Base-by-base conservation (phyloP, 352 stramenopile genomes). In the Phytophthora chlamydospora region DNA sequence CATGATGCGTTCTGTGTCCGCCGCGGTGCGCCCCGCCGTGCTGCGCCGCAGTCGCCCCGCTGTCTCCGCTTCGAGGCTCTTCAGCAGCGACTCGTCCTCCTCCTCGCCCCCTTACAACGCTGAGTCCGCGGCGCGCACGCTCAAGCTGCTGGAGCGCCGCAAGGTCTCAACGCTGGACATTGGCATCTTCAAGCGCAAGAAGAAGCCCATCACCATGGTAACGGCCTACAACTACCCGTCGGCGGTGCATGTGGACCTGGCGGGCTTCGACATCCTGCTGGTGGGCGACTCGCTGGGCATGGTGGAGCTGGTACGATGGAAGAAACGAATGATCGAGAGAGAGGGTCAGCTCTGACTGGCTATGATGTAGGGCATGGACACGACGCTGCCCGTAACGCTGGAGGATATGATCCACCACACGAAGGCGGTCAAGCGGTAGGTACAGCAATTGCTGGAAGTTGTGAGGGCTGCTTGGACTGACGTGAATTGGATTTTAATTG, bases 401-500 rank as follows among this genome's bases (percentile, higher is more conserved):
- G 97, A 99, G 42, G 90, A 99, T 57, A 99, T 99, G 81, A 95
- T 99, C 41, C 90, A 99, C 74, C 97, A 99, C 80, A 99, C 96
- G 52, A 77, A 93, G 64, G 93, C 96, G 5, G 97, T 99, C 16
- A 95, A 96, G 62, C 82, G 96, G 74, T 95, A 57, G n/a, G 76
- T 72, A 3, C 2, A 29, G 11, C 29, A 33, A 19, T 41, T 29
- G 7, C 6, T 42, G 14, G 11, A 6, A 43, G 13, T 19, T 17
- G 14, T 44, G 29, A 39, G 13, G 13, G 27, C 19, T 2, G 19
- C 14, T 49, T 13, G 40, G 13, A 9, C 12, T 44, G 51, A 35
- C 34, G 11, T 34, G 12, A 63, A n/a, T 17, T 60, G 5, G 29
- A 14, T 39, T 13, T 0, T 42, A 4, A 36, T 29, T 50, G 59